phyloP scores from a whole-genome alignment of 352 stramenopile genomes.

The Pythium phragmitis region DNA sequence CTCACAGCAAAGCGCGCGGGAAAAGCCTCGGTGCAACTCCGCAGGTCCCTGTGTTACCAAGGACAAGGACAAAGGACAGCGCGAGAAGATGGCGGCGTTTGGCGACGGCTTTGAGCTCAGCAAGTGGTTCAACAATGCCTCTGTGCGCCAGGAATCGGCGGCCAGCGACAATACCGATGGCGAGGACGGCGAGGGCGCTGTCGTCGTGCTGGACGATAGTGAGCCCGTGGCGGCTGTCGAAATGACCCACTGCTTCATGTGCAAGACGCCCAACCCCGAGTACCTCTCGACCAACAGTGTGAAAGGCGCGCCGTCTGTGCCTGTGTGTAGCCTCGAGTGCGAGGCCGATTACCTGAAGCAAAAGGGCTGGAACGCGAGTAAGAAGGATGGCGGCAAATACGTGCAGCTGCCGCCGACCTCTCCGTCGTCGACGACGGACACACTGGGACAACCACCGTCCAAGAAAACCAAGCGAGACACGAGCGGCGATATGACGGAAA shows the following conservation, averaged over 20 bases:
- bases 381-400: slow-evolving; percentile 31
- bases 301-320: slow-evolving; percentile 48
- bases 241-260: slow-evolving; percentile 57
- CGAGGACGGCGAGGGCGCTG: slow-evolving; percentile 31
- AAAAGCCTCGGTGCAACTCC: slow-evolving; percentile 2
- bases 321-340: slow-evolving; percentile 69
- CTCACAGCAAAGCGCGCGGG: slow-evolving; percentile 7
- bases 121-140: slow-evolving; percentile 74
- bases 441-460: slow-evolving; percentile 28
- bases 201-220: slow-evolving; percentile 11
- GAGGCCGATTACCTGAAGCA: slow-evolving; percentile 57
- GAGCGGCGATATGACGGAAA: neutral
- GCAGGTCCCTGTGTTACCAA: no score
- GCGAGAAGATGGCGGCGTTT: slow-evolving; percentile 31
- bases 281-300: slow-evolving; percentile 64
- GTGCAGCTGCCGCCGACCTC: slow-evolving; percentile 24
- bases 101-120: slow-evolving; percentile 74
- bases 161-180: slow-evolving; percentile 44
- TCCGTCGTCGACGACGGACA: slow-evolving; percentile 14
- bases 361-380: slow-evolving; percentile 30
- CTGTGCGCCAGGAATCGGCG: slow-evolving; percentile 20
- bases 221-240: slow-evolving; percentile 25
- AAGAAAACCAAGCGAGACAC: slow-evolving; percentile 36
- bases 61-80: neutral
- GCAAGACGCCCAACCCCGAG: slow-evolving; percentile 51